Percentiles rank a stretch among this genome's conserved stretches.
Conservation (phyloP, 768 basidiomycete species). For the Amanita pseudoporphyria region DNA sequence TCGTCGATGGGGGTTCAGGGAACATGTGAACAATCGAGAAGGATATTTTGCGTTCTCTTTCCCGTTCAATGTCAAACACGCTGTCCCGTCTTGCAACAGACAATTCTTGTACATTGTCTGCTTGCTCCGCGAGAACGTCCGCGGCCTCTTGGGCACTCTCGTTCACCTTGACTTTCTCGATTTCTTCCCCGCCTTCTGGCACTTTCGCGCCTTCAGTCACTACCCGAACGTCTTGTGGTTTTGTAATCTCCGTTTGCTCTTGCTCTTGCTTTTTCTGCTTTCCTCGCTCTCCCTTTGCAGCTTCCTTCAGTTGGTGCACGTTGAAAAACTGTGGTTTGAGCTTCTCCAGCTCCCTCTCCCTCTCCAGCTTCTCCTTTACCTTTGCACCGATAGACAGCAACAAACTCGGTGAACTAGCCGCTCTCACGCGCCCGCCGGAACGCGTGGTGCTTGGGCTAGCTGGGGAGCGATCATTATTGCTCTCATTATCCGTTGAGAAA, state of each 20-base stretch:
- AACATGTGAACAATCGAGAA: conserved; percentile 6
- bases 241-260: background rate
- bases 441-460: background rate
- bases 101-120: background rate
- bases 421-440: conserved; percentile 14
- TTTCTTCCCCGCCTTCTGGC: background rate
- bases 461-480: background rate
- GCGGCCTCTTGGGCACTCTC: background rate
- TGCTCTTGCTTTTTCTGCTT: background rate
- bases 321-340: background rate
- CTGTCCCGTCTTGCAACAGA: no score
- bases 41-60: background rate
- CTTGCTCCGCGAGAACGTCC: background rate
- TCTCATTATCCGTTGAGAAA: background rate
- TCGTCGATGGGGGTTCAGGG: conserved; percentile 1
- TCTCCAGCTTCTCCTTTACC: conserved; percentile 2
- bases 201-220: background rate
- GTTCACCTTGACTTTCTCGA: background rate
- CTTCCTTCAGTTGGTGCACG: background rate
- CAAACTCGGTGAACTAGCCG: conserved; percentile 30
- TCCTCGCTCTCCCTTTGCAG: background rate
- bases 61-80: background rate
- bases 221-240: background rate
- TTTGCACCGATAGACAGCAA: conserved; percentile 15
- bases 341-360: background rate